These are phyloP conservation scores for Solanum appendiculatum DNA, from an alignment of 257 asterid genomes.

Conservation along the genomic window DNA sequence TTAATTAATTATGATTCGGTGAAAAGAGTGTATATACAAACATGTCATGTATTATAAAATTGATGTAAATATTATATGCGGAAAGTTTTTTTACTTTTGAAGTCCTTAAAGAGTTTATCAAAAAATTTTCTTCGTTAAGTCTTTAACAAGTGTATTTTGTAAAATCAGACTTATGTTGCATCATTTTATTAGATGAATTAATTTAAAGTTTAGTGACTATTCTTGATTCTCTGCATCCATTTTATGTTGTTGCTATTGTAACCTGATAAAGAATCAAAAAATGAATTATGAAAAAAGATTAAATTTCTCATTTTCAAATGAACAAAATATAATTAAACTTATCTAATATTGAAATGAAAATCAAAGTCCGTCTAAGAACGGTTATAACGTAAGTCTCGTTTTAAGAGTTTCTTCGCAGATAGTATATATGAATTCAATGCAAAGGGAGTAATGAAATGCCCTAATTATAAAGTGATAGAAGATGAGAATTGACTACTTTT, in stretches of 20 bases:
- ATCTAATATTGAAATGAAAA: not conserved
- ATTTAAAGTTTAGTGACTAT: not conserved
- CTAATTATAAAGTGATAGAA: not conserved
- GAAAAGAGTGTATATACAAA: not conserved
- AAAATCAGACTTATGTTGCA: not conserved
- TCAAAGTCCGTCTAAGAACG: not conserved
- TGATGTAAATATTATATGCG: not conserved
- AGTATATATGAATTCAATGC: not conserved
- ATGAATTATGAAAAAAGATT: not conserved
- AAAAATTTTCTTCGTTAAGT: not conserved
- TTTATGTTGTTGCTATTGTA: not conserved
- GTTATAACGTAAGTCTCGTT: rapidly evolving
- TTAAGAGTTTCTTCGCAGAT: not conserved
- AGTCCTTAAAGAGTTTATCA: not conserved
- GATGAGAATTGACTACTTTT: too few species aligned
- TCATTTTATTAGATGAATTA: too few species aligned
- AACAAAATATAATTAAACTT: not conserved
- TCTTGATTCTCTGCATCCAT: not conserved
- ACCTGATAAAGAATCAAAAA: not conserved
- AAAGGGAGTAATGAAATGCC: not conserved
- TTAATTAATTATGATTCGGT: not conserved
- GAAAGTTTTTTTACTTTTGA: too few species aligned
- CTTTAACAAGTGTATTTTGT: not conserved
- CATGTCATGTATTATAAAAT: not conserved
- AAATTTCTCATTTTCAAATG: not conserved